Percentiles rank a stretch among this genome's conserved stretches.
phyloP scores from a whole-genome alignment of 1,139 yeast genomes.

The Taiozyma sp. region DNA sequence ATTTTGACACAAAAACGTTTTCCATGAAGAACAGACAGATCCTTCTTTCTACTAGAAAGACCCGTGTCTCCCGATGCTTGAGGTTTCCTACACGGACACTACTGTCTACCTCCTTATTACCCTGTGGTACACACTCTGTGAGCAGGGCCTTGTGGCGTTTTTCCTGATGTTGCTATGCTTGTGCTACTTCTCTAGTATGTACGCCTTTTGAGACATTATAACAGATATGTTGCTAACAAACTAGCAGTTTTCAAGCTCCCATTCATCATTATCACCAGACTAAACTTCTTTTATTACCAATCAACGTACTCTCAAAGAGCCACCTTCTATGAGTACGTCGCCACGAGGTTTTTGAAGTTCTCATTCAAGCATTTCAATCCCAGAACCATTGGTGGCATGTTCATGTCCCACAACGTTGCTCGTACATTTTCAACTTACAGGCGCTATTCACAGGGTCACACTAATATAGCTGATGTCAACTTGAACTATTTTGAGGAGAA shows the following conservation, averaged over 20 bases:
- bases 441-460: conserved; percentile 6
- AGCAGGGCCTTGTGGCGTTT: background rate
- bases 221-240: background rate
- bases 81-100: background rate
- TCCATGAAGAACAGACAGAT: background rate
- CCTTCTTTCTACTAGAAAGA: background rate
- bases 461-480: background rate
- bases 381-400: conserved; percentile 14
- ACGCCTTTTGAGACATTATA: background rate
- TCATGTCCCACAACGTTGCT: conserved; percentile 18
- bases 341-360: conserved; percentile 21
- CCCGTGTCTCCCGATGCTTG: background rate
- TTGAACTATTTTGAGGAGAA: background rate
- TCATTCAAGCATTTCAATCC: conserved; percentile 14
- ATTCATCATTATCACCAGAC: background rate
- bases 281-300: conserved; percentile 11
- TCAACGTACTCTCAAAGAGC: conserved; percentile 22
- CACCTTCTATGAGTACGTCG: conserved; percentile 22
- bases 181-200: background rate
- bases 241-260: background rate
- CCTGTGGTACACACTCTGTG: background rate
- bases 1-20: background rate
- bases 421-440: conserved; percentile 21
- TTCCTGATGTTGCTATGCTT: background rate
- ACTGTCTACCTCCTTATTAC: background rate